These are phyloP conservation scores for Amborella trichopoda DNA, from an alignment of 164 flowering plant genomes.

Conservation along the genomic window DNA sequence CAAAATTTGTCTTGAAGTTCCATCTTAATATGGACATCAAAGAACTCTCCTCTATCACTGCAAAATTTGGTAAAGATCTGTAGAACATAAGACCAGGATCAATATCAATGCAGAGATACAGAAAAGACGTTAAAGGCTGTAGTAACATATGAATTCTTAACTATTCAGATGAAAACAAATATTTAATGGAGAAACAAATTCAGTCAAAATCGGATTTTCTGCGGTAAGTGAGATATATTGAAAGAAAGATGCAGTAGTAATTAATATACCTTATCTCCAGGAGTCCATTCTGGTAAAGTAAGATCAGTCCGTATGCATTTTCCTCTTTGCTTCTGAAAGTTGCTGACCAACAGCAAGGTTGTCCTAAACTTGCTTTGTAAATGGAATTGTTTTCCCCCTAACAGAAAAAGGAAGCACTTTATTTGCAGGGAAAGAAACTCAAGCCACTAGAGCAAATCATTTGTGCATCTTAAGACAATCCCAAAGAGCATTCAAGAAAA, in stretches of 20 bases:
- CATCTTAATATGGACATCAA: constrained; percentile 62
- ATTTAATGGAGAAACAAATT: too few species aligned
- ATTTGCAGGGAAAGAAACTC: too few species aligned
- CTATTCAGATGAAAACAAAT: too few species aligned
- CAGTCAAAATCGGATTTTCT: too few species aligned
- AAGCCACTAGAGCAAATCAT: too few species aligned
- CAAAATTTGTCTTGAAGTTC: constrained; percentile 69
- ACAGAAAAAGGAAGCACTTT: constrained; percentile 3
- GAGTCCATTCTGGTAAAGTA: constrained; percentile 62
- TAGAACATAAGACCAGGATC: not conserved
- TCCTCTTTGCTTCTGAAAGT: constrained; percentile 36
- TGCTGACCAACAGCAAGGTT: constrained; percentile 72
- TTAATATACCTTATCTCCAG: constrained; percentile 50
- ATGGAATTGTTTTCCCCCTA: constrained; percentile 54
- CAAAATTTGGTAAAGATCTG: constrained; percentile 74
- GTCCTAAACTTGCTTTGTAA: constrained; percentile 51
- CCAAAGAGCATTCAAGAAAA: constrained; percentile 1
- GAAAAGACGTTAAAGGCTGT: too few species aligned
- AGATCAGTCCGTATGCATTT: constrained; percentile 31
- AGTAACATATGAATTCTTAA: too few species aligned
- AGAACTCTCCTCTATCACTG: constrained; percentile 43
- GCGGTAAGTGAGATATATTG: too few species aligned
- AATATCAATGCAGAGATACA: too few species aligned
- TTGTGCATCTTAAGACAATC: too few species aligned
- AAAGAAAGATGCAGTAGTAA: too few species aligned